Evolutionary conservation across 2,329 filamentous ascomycete species (phyloP).

Genomic region (Monilinia aucupariae): DNA sequence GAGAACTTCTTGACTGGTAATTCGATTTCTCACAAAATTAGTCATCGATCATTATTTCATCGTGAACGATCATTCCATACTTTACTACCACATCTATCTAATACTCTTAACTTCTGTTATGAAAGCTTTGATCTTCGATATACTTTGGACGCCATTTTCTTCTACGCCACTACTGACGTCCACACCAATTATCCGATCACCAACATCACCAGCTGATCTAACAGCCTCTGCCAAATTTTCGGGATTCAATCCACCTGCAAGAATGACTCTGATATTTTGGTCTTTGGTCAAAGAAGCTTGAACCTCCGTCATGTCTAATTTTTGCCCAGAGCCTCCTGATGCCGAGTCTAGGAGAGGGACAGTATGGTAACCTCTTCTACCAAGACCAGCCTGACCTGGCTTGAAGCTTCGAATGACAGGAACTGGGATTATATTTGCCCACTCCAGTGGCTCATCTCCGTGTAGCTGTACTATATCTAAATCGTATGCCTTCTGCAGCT

Average conservation of each 20-base stretch:
- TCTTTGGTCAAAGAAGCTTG: conserved; percentile 62
- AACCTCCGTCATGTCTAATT: conserved; percentile 67
- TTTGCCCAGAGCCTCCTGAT: conserved; percentile 72
- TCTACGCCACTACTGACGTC: conserved; percentile 96
- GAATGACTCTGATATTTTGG: conserved; percentile 63
- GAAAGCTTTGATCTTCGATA: conserved; percentile 77
- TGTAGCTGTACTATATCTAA: conserved; percentile 92
- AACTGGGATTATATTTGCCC: conserved; percentile 82
- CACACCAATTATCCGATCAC: conserved; percentile 67
- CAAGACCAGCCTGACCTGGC: conserved; percentile 58
- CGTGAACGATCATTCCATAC: not conserved
- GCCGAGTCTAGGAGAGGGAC: conserved; percentile 84
- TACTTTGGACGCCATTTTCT: conserved; percentile 70
- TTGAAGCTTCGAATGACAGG: conserved; percentile 85
- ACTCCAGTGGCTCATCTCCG: conserved; percentile 86
- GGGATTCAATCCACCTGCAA: conserved; percentile 80
- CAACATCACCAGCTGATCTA: conserved; percentile 53
- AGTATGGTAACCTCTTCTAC: conserved; percentile 72
- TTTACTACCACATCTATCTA: conserved; percentile 20
- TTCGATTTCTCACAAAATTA: not conserved
- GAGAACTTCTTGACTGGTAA: not conserved
- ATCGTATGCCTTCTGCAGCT: conserved; percentile 67
- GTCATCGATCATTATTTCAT: conserved; percentile 1
- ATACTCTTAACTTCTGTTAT: conserved; percentile 63
- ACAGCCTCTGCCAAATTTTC: conserved; percentile 70